Base-by-base conservation (phyloP, 2,329 filamentous ascomycete genomes). In the Clarireedia paspali region DNA sequence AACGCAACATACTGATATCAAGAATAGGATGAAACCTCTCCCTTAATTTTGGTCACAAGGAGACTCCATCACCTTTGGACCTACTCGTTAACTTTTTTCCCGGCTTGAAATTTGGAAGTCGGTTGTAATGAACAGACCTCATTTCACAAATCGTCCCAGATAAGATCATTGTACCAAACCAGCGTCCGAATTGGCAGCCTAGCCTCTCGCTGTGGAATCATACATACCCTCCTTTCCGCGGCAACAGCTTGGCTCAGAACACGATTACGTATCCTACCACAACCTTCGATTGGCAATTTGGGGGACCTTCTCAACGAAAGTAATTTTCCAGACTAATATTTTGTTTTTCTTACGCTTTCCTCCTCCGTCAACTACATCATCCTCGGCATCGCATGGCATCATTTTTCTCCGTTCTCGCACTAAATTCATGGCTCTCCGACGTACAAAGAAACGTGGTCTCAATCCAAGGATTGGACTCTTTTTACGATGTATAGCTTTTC, bases 251-350 rank as follows among this genome's bases (percentile, higher is more conserved):
- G 53, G 27, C 30, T 55, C 27, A 30, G 34, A 50, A 36, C 38
- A 50, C 36, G 30, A 42, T 44, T 38, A 53, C 59, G 27, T 30
- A 30, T 30, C 27, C 27, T 30, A 53, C 59, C 55, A 53, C 53
- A 48, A 56, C 50, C 48, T 57, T 49, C 50, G 53, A 42, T 47
- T 51, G 50, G 63, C 59, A 58, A 50, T 50, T 50, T 46, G 44
- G 44, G 20, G 53, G 39, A 40, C 27, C 46, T 50, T 55, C 36
- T 36, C 38, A 55, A 34, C 53, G 46, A 55, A 55, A 47, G 23
- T 62, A 59, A 62, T 50, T 58, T 64, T 62, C 57, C 62, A 63
- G 57, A 62, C 63, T 66, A 67, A 65, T 66, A 65, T 62, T 59
- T 65, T 65, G 58, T 62, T 62, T 62, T 63, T 36, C 49, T 44